Conservation (phyloP, 129 eudicot species). For the Lactuca sativa region DNA sequence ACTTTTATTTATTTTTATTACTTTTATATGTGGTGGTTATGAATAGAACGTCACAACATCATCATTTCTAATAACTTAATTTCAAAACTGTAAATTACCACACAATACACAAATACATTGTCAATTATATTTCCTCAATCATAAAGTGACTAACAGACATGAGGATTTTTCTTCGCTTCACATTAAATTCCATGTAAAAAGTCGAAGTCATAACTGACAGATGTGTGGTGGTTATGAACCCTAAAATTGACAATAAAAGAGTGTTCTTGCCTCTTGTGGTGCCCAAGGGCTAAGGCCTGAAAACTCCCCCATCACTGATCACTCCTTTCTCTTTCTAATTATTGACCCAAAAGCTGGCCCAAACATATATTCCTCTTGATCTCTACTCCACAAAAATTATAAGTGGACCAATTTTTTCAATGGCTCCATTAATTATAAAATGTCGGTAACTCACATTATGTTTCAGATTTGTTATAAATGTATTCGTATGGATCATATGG, state of each 20-base stretch:
- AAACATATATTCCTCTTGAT: background rate
- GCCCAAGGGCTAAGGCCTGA: conserved; percentile 2
- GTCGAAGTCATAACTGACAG: background rate
- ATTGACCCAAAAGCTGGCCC: background rate
- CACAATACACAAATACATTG: background rate
- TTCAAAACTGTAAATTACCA: too few species aligned
- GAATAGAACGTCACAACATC: too few species aligned
- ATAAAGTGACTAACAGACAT: too few species aligned
- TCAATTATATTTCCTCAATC: background rate
- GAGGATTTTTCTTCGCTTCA: background rate
- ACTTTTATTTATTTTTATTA: too few species aligned
- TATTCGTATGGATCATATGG: background rate
- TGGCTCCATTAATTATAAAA: conserved; percentile 17
- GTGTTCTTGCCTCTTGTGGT: conserved; percentile 19
- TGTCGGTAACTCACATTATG: background rate
- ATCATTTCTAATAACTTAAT: too few species aligned
- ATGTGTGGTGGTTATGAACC: conserved; percentile 11
- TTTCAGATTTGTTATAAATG: background rate
- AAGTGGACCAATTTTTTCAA: conserved; percentile 18
- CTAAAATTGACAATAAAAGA: background rate
- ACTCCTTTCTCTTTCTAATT: background rate
- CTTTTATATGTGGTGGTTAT: too few species aligned
- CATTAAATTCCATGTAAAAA: background rate
- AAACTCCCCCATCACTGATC: background rate
- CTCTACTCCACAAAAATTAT: conserved; percentile 28